These are phyloP conservation scores for Ganoderma leucocontextum DNA, from an alignment of 1,284 basidiomycete species.

Conservation along the genomic window DNA sequence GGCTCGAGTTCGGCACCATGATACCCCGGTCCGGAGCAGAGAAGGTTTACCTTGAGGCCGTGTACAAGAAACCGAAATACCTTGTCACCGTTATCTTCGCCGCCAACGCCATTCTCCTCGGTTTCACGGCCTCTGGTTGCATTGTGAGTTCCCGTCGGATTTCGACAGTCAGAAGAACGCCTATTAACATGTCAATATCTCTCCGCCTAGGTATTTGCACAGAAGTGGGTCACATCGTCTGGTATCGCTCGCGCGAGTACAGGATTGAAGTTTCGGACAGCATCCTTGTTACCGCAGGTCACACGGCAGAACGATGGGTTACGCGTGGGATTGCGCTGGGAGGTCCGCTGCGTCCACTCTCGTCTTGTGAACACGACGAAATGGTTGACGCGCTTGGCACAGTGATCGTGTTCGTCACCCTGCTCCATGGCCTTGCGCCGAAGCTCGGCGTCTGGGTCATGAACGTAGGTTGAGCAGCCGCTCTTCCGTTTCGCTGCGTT, in stretches of 20 bases:
- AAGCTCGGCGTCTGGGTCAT: slow-evolving; percentile 39
- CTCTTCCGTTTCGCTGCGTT: background rate
- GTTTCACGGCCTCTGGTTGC: slow-evolving; percentile 65
- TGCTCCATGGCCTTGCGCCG: slow-evolving; percentile 38
- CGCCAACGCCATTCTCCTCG: slow-evolving; percentile 66
- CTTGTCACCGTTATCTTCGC: slow-evolving; percentile 68
- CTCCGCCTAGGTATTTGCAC: slow-evolving; percentile 39
- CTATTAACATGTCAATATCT: background rate
- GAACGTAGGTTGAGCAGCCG: slow-evolving; percentile 37
- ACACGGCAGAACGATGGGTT: slow-evolving; percentile 53
- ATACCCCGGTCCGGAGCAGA: slow-evolving; percentile 65
- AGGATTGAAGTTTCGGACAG: slow-evolving; percentile 37
- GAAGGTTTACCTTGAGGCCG: slow-evolving; percentile 79
- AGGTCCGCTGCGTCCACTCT: slow-evolving; percentile 43
- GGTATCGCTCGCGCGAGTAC: background rate
- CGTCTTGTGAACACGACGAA: too few relatives aligned
- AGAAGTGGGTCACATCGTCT: slow-evolving; percentile 23
- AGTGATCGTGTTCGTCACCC: slow-evolving; percentile 38
- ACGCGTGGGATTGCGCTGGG: slow-evolving; percentile 64
- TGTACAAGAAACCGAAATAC: slow-evolving; percentile 69
- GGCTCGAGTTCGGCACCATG: slow-evolving; percentile 77
- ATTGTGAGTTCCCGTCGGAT: slow-evolving; percentile 47
- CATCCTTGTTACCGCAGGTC: slow-evolving; percentile 56
- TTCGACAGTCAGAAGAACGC: too few relatives aligned
- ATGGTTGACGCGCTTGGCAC: background rate